Conservation (phyloP, 441 rosid species). For the Manihot esculenta region DNA sequence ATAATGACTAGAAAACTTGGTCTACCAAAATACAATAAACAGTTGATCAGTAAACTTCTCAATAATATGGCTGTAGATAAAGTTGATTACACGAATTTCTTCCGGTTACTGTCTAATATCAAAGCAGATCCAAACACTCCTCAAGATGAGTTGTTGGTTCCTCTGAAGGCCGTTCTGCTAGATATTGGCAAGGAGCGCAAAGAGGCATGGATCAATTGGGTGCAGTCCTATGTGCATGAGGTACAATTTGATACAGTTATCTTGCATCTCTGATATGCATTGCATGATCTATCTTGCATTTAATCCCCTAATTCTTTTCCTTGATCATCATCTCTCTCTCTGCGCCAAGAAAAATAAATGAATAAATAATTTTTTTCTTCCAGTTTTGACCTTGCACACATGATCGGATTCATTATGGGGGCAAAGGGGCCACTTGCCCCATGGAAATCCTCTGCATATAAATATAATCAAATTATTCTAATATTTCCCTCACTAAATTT, state of each 20-base stretch:
- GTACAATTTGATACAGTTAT: constrained; percentile 32
- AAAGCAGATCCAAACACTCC: constrained; percentile 71
- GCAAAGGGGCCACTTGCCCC: too few species aligned
- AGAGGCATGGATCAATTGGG: constrained; percentile 95
- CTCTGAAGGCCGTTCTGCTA: constrained; percentile 78
- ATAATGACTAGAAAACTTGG: constrained; percentile 93
- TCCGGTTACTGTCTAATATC: constrained; percentile 74
- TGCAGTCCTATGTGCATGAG: constrained; percentile 80
- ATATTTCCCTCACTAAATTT: too few species aligned
- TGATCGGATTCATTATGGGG: too few species aligned
- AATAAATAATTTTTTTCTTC: too few species aligned
- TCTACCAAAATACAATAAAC: constrained; percentile 87
- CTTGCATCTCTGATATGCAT: background rate
- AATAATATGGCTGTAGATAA: constrained; percentile 96
- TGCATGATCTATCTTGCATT: background rate
- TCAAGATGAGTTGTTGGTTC: constrained; percentile 62
- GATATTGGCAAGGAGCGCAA: constrained; percentile 96
- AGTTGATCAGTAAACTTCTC: constrained; percentile 75
- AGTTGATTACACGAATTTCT: constrained; percentile 97
- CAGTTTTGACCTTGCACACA: background rate
- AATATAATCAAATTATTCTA: too few species aligned
- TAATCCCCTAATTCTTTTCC: background rate
- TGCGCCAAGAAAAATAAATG: too few species aligned
- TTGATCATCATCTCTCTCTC: background rate
- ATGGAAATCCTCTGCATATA: too few species aligned